Percentiles rank a stretch among this genome's conserved stretches.
phyloP scores from a whole-genome alignment of 352 stramenopile genomes.

The Phytophthora podocarpi region DNA sequence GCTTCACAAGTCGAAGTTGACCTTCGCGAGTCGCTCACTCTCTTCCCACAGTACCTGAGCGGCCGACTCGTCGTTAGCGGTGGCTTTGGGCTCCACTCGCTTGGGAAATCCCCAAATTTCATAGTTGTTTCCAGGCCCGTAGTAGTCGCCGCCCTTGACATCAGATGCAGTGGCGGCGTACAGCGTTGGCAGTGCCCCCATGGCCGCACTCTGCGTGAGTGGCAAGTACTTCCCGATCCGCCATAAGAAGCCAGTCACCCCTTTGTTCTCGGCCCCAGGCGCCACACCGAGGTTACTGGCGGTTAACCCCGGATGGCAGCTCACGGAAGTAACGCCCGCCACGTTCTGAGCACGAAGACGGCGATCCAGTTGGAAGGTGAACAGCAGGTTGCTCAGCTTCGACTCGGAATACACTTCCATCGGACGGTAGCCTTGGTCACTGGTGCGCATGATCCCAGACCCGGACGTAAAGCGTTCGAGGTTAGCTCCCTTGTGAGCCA shows the following conservation, averaged over 20 bases:
- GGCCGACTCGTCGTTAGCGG: conserved; percentile 18
- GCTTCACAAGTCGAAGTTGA: no score
- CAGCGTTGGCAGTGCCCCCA: conserved; percentile 45
- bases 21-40: conserved; percentile 32
- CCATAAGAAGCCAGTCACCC: conserved; percentile 7
- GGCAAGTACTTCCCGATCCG: not conserved
- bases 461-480: conserved; percentile 19
- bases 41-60: conserved; percentile 28
- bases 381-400: conserved; percentile 64
- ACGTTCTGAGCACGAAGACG: conserved; percentile 29
- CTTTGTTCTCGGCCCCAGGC: conserved; percentile 15
- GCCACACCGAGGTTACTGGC: conserved; percentile 15
- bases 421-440: conserved; percentile 21
- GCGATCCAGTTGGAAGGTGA: conserved; percentile 48
- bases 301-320: conserved; percentile 44
- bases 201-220: conserved; percentile 14
- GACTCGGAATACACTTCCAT: conserved; percentile 43
- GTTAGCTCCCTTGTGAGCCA: conserved; percentile 28
- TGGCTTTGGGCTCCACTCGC: conserved; percentile 18
- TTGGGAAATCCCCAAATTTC: conserved; percentile 36
- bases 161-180: conserved; percentile 39
- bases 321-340: conserved; percentile 28
- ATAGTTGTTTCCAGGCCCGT: conserved; percentile 44
- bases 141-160: conserved; percentile 49
- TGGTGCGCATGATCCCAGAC: conserved; percentile 12